phyloP scores from a whole-genome alignment of 345 rosid species.

The Heritiera fomes region DNA sequence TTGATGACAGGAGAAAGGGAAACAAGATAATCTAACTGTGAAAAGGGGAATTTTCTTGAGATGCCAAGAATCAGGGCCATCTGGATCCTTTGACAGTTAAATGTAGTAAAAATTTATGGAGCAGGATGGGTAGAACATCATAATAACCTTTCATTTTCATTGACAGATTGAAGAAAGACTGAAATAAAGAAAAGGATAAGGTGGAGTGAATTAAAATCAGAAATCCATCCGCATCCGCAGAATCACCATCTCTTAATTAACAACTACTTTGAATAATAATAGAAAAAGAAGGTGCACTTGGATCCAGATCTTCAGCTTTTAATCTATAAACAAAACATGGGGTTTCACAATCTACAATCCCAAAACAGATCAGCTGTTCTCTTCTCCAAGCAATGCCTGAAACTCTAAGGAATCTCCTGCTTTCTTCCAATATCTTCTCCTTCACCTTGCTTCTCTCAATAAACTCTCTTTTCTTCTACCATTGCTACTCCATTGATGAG shows the following conservation, averaged over 20 bases:
- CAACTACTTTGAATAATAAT: constrained; percentile 26
- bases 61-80: background rate
- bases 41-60: background rate
- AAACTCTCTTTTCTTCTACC: constrained; percentile 42
- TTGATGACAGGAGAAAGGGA: constrained; percentile 25
- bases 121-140: constrained; percentile 10
- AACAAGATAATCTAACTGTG: constrained; percentile 7
- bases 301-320: constrained; percentile 75
- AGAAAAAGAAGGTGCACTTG: constrained; percentile 40
- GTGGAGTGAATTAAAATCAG: constrained; percentile 18
- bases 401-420: constrained; percentile 46
- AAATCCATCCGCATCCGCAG: constrained; percentile 24
- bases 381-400: constrained; percentile 62
- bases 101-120: constrained; percentile 18
- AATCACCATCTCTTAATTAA: constrained; percentile 33
- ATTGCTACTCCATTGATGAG: constrained; percentile 61
- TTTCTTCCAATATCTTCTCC: constrained; percentile 40
- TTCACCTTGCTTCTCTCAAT: constrained; percentile 45
- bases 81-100: background rate
- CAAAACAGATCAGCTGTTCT: constrained; percentile 48
- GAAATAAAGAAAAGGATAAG: background rate
- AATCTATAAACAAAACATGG: constrained; percentile 84
- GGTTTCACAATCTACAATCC: constrained; percentile 72
- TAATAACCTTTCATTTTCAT: background rate
- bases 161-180: constrained; percentile 20